Evolutionary conservation across 1,284 basidiomycete species (phyloP).

Genomic region (Termitomyces sp.): DNA sequence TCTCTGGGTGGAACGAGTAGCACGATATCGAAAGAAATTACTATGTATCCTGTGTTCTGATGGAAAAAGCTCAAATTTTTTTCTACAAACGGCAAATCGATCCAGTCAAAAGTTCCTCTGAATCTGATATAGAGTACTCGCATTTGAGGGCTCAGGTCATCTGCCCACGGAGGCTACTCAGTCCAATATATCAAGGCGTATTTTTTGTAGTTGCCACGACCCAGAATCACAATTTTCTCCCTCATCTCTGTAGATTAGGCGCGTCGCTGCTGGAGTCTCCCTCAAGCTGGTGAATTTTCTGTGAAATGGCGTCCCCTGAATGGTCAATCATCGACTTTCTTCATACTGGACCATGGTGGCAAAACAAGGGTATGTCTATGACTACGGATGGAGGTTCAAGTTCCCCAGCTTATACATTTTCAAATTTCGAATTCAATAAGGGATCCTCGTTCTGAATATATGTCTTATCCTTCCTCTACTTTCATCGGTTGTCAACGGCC

Average conservation of each 20-base stretch:
- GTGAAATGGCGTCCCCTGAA: slow-evolving; percentile 28
- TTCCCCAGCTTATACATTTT: too few species aligned
- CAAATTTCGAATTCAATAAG: slow-evolving; percentile 27
- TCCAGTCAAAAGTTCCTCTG: slow-evolving; percentile 1
- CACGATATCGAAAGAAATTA: background rate
- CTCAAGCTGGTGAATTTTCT: background rate
- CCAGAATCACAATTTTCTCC: background rate
- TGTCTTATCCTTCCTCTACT: slow-evolving; percentile 54
- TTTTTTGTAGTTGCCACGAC: background rate
- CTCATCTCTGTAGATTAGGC: background rate
- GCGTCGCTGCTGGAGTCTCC: background rate
- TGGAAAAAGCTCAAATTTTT: background rate
- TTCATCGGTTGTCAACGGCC: slow-evolving; percentile 56
- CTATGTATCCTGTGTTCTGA: background rate
- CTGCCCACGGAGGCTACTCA: slow-evolving; percentile 1
- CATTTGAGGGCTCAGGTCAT: slow-evolving; percentile 1
- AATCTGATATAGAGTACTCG: slow-evolving; percentile 1
- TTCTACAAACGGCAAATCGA: background rate
- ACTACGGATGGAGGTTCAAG: too few species aligned
- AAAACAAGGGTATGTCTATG: slow-evolving; percentile 42
- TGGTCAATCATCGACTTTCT: slow-evolving; percentile 56
- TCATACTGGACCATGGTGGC: slow-evolving; percentile 57
- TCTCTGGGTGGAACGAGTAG: background rate
- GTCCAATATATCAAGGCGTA: background rate
- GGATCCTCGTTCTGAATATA: slow-evolving; percentile 55